Evolutionary conservation across 1,284 basidiomycete genomes (phyloP).

Genomic region (Takashimella koratensis): DNA sequence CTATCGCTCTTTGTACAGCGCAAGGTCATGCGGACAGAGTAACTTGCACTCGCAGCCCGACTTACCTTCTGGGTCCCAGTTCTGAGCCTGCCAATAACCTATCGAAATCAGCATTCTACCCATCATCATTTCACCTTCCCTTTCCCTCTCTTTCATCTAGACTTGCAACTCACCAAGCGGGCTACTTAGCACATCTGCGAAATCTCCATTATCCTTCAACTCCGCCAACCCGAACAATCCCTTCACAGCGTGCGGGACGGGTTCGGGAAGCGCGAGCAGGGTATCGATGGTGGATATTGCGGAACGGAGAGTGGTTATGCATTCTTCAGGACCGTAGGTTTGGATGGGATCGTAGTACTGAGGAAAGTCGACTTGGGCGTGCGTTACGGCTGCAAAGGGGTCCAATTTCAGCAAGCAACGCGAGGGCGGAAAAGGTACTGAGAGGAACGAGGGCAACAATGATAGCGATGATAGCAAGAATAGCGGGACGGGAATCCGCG

Average conservation of each 20-base stretch:
- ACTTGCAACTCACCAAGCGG: constrained; percentile 22
- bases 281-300: constrained; percentile 62
- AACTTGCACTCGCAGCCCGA: not conserved
- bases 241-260: constrained; percentile 58
- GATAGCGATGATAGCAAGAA: not conserved
- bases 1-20: too few relatives aligned
- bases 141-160: too few relatives aligned
- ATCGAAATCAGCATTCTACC: not conserved
- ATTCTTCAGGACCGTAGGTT: constrained; percentile 65
- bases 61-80: constrained; percentile 66
- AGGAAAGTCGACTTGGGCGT: constrained; percentile 54
- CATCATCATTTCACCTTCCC: too few relatives aligned
- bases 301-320: constrained; percentile 65
- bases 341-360: constrained; percentile 82
- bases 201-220: constrained; percentile 71
- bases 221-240: constrained; percentile 66
- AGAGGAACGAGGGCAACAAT: not conserved
- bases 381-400: constrained; percentile 48
- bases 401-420: too few relatives aligned
- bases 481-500: not conserved
- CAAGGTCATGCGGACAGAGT: not conserved
- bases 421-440: too few relatives aligned
- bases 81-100: constrained; percentile 60
- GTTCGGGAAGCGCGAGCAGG: constrained; percentile 54
- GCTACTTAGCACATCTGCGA: constrained; percentile 62